phyloP scores from a whole-genome alignment of 2,329 filamentous ascomycete genomes.

The Xylaria sp. region DNA sequence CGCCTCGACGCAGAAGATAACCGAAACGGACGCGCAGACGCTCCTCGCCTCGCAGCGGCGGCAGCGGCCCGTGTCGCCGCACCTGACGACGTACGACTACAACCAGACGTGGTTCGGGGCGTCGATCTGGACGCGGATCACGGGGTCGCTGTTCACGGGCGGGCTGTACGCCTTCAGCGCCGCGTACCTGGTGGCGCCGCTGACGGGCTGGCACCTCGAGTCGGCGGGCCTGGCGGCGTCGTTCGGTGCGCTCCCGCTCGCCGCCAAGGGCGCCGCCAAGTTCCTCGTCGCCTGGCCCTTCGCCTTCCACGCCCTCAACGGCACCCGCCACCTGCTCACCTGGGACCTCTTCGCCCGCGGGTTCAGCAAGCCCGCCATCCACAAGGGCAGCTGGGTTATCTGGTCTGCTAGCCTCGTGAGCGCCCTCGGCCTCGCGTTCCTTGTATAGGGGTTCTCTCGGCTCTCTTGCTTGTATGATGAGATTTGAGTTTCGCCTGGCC shows the following conservation, averaged over 20 bases:
- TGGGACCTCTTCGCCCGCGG: conserved; percentile 55
- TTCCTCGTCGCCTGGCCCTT: conserved; percentile 62
- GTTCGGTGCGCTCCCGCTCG: conserved; percentile 61
- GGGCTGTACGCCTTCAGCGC: conserved; percentile 78
- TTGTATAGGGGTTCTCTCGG: conserved; percentile 50
- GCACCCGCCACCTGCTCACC: conserved; percentile 56
- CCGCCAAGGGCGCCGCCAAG: conserved; percentile 61
- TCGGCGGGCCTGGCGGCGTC: conserved; percentile 61
- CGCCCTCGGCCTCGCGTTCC: conserved; percentile 51
- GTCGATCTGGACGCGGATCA: conserved; percentile 77
- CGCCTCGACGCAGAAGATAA: conserved; percentile 61
- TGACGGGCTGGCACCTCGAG: conserved; percentile 67
- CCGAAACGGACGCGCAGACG: conserved; percentile 54
- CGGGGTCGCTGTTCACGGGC: conserved; percentile 73
- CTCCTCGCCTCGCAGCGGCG: conserved; percentile 83
- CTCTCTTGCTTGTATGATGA: too few species aligned
- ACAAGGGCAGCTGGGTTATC: conserved; percentile 50
- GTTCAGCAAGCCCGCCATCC: conserved; percentile 52
- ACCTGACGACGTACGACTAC: conserved; percentile 82
- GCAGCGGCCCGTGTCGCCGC: conserved; percentile 79
- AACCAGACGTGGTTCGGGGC: conserved; percentile 84
- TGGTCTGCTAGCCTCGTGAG: conserved; percentile 50
- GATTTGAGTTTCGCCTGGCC: not conserved
- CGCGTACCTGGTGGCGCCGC: conserved; percentile 79
- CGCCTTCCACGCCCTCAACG: conserved; percentile 59